A percentile compares a stretch with the other conserved stretches of the same genome.
Conservation (phyloP, 306 rosid genomes). For the Acacia acuminata region DNA sequence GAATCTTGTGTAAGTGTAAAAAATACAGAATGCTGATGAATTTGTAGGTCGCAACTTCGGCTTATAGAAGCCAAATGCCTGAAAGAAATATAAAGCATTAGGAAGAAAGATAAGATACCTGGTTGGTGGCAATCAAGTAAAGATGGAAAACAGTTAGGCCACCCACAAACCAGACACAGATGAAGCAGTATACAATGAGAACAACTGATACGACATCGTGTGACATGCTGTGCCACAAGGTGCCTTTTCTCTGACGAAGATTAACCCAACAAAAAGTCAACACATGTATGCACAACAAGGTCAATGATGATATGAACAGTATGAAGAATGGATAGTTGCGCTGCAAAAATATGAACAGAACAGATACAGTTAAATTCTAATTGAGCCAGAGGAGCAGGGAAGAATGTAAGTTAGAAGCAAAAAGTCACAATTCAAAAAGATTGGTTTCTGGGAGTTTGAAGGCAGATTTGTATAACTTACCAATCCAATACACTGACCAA, state of each 20-base stretch:
- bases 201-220: conserved; percentile 59
- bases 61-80: not conserved
- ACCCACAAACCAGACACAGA: conserved; percentile 89
- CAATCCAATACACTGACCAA: conserved; percentile 90
- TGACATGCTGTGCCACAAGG: conserved; percentile 51
- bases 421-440: not conserved
- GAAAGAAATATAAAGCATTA: not conserved
- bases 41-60: not conserved
- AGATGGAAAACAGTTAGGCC: conserved; percentile 89
- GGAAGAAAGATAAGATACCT: conserved; percentile 48
- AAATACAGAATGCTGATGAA: not conserved
- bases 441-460: conserved; percentile 1
- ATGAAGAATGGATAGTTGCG: conserved; percentile 89
- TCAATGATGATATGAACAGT: conserved; percentile 72
- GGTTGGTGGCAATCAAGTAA: conserved; percentile 83
- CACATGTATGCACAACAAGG: conserved; percentile 73
- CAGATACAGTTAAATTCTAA: conserved; percentile 24
- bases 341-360: conserved; percentile 51
- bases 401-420: not conserved
- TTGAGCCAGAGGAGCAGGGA: not conserved
- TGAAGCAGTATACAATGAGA: conserved; percentile 84
- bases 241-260: conserved; percentile 52
- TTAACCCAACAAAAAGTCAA: conserved; percentile 80
- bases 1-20: not conserved
- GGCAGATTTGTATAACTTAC: conserved; percentile 52